These are phyloP conservation scores for Suillus brevipes DNA, from an alignment of 768 basidiomycete species.

Conservation along the genomic window DNA sequence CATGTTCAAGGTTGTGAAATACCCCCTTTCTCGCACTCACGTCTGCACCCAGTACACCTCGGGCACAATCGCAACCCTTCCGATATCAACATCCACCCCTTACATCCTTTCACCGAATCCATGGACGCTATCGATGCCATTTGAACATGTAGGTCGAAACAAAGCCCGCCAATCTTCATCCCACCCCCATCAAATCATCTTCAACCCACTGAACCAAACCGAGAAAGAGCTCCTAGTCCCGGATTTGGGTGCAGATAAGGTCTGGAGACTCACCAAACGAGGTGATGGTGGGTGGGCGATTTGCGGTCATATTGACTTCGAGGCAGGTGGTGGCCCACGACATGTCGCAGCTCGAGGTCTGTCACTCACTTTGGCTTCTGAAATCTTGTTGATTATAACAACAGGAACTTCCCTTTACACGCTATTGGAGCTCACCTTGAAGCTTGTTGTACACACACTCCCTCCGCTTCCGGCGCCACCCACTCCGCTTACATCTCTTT, in stretches of 20 bases:
- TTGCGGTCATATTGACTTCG: conserved; percentile 46
- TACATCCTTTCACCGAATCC: conserved; percentile 40
- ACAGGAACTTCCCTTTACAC: conserved; percentile 66
- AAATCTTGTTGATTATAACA: neutral
- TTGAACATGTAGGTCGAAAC: conserved; percentile 64
- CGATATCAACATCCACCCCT: conserved; percentile 50
- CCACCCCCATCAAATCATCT: conserved; percentile 75
- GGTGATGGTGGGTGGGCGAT: conserved; percentile 49
- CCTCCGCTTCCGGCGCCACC: conserved; percentile 43
- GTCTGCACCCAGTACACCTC: conserved; percentile 58
- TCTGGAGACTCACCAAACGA: conserved; percentile 54
- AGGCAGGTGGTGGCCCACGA: conserved; percentile 67
- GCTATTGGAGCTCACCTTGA: conserved; percentile 63
- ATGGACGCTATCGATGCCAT: conserved; percentile 37
- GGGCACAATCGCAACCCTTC: conserved; percentile 57
- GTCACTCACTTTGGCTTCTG: conserved; percentile 18
- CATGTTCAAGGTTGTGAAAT: neutral
- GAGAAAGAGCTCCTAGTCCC: conserved; percentile 65
- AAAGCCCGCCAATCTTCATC: conserved; percentile 64
- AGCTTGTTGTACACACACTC: conserved; percentile 55
- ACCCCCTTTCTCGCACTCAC: neutral
- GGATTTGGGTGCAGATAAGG: conserved; percentile 73
- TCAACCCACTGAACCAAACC: conserved; percentile 40
- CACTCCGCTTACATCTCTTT: conserved; percentile 38
- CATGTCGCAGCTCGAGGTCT: conserved; percentile 66